Conservation (phyloP, 345 rosid genomes). For the Durio zibethinus region DNA sequence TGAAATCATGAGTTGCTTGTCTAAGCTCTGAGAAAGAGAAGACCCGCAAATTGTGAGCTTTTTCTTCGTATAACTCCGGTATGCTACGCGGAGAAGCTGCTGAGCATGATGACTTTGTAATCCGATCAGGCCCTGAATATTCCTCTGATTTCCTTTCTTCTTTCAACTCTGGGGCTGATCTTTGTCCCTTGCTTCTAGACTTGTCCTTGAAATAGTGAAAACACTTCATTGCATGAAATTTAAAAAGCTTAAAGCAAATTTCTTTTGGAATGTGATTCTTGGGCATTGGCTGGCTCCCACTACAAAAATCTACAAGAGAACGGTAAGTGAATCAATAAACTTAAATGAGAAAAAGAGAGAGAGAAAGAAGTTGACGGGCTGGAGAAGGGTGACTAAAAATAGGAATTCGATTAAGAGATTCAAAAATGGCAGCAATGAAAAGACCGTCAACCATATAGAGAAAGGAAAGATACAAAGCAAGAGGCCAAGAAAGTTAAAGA, state of each 20-base stretch:
- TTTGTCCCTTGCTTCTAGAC: constrained; percentile 31
- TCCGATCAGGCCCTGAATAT: constrained; percentile 25
- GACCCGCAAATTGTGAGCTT: constrained; percentile 58
- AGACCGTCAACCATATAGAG: neutral
- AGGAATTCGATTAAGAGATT: neutral
- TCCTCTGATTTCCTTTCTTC: constrained; percentile 12
- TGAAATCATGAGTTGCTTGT: constrained; percentile 65
- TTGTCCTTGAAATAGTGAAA: constrained; percentile 52
- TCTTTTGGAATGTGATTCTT: too few species aligned
- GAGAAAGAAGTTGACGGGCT: neutral
- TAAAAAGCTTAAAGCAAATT: neutral
- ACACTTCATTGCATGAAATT: constrained; percentile 43
- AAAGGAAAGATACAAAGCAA: neutral
- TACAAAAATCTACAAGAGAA: neutral
- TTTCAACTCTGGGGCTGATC: constrained; percentile 54
- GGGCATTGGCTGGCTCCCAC: neutral
- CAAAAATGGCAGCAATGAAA: neutral
- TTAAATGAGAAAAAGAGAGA: too few species aligned
- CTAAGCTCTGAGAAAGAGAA: constrained; percentile 70
- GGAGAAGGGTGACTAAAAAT: neutral
- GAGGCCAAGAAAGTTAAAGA: neutral
- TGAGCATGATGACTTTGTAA: constrained; percentile 44
- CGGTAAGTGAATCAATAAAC: neutral
- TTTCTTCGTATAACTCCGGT: constrained; percentile 60
- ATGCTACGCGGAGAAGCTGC: constrained; percentile 57